Evolutionary conservation across 257 asterid genomes (phyloP).

Genomic region (Dorcoceras hygrometricum): DNA sequence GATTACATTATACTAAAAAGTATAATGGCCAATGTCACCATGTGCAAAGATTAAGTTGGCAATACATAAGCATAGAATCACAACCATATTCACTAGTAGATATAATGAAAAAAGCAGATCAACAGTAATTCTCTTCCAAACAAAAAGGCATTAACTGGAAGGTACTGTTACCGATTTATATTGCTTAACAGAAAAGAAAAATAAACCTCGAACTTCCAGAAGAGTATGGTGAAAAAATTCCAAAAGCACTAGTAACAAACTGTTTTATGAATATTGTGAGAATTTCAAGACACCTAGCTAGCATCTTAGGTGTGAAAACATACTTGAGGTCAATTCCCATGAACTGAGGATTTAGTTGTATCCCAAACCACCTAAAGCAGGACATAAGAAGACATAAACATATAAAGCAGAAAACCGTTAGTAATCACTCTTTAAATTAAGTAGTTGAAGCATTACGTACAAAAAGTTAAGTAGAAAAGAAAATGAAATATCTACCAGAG

Average conservation of each 20-base stretch:
- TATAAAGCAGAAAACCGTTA: conserved; percentile 22
- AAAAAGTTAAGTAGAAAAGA: not conserved
- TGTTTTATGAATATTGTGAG: not conserved
- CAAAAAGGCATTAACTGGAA: not conserved
- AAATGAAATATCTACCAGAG: not conserved
- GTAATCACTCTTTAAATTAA: conserved; percentile 8
- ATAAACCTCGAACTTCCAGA: conserved; percentile 13
- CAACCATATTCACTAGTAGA: not conserved
- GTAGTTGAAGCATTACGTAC: not conserved
- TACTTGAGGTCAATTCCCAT: conserved; percentile 97
- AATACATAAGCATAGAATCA: not conserved
- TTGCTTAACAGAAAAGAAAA: conserved; percentile 1
- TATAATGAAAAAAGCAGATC: not conserved
- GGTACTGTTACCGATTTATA: not conserved
- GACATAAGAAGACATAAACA: conserved; percentile 26
- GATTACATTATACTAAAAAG: conserved; percentile 6
- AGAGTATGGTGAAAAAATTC: conserved; percentile 8
- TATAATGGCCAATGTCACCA: conserved; percentile 1
- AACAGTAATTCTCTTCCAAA: not conserved
- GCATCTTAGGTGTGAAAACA: conserved; percentile 28
- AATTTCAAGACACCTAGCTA: conserved; percentile 13
- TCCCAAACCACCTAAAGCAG: conserved; percentile 88
- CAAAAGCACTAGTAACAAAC: conserved; percentile 5
- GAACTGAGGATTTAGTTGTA: conserved; percentile 90
- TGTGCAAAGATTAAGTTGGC: not conserved